These are phyloP conservation scores for Xerocomus minutiporus DNA, from an alignment of 1,284 basidiomycete genomes.

Conservation along the genomic window DNA sequence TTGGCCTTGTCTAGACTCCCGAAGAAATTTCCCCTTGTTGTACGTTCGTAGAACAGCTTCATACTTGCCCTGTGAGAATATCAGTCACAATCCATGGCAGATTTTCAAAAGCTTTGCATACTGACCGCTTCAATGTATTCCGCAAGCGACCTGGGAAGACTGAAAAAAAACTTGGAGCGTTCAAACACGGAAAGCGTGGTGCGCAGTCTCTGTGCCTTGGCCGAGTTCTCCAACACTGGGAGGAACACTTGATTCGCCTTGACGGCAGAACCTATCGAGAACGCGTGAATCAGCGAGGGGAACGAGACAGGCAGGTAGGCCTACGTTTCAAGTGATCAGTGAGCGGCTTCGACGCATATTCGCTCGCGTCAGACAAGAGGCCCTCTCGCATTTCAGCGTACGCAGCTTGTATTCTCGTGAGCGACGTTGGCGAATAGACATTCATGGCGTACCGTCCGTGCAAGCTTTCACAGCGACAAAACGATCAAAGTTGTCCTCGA, in stretches of 20 bases:
- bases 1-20: slow-evolving; percentile 84
- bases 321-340: slow-evolving; percentile 81
- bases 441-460: slow-evolving; percentile 70
- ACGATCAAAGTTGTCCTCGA: slow-evolving; percentile 97
- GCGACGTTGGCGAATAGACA: slow-evolving; percentile 1
- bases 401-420: slow-evolving; percentile 52
- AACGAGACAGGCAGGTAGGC: background rate
- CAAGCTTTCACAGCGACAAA: slow-evolving; percentile 98
- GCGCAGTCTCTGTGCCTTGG: slow-evolving; percentile 90
- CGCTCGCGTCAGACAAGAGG: slow-evolving; percentile 69
- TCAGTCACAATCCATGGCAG: slow-evolving; percentile 3
- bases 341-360: slow-evolving; percentile 82
- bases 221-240: slow-evolving; percentile 92
- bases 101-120: slow-evolving; percentile 10
- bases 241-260: slow-evolving; percentile 96
- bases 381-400: slow-evolving; percentile 93
- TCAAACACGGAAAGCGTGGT: slow-evolving; percentile 95
- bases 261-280: slow-evolving; percentile 63
- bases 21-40: slow-evolving; percentile 92
- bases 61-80: slow-evolving; percentile 71
- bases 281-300: background rate
- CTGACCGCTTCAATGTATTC: slow-evolving; percentile 85
- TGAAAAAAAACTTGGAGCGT: slow-evolving; percentile 97
- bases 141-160: slow-evolving; percentile 87
- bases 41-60: slow-evolving; percentile 94